Evolutionary conservation across 306 rosid genomes (phyloP).

Genomic region (Dryas alaskensis): DNA sequence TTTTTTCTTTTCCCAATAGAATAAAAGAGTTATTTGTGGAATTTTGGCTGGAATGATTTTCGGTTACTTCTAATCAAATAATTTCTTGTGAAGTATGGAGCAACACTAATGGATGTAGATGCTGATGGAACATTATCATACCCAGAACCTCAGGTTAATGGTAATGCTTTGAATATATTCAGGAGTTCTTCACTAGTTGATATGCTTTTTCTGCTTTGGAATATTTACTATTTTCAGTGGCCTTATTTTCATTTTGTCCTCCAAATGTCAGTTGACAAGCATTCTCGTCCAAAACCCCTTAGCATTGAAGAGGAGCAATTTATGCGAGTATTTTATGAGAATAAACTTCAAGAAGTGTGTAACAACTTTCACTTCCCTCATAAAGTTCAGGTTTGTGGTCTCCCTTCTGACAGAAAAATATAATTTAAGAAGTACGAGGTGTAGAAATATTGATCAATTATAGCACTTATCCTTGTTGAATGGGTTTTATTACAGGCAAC

Average conservation of each 20-base stretch:
- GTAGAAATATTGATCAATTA: not conserved
- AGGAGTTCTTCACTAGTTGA: not conserved
- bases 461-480: slow-evolving; percentile 15
- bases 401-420: slow-evolving; percentile 16
- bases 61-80: slow-evolving; percentile 7
- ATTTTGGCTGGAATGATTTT: not conserved
- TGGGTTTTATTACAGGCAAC: slow-evolving; percentile 68
- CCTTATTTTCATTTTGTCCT: slow-evolving; percentile 8
- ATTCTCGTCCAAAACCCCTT: slow-evolving; percentile 67
- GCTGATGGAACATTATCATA: slow-evolving; percentile 67
- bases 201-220: not conserved
- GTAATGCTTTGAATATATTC: slow-evolving; percentile 32
- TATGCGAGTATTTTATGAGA: slow-evolving; percentile 52
- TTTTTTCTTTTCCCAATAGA: not conserved
- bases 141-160: slow-evolving; percentile 59
- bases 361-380: slow-evolving; percentile 83
- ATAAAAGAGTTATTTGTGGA: not conserved
- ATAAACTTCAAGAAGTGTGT: slow-evolving; percentile 71
- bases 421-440: not conserved
- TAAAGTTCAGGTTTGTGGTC: slow-evolving; percentile 73
- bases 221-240: not conserved
- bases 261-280: slow-evolving; percentile 65
- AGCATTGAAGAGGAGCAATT: slow-evolving; percentile 59
- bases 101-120: slow-evolving; percentile 73
- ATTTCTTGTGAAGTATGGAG: slow-evolving; percentile 55